Base-by-base conservation (phyloP, 2,329 filamentous ascomycete species). In the Xylaria sp. region DNA sequence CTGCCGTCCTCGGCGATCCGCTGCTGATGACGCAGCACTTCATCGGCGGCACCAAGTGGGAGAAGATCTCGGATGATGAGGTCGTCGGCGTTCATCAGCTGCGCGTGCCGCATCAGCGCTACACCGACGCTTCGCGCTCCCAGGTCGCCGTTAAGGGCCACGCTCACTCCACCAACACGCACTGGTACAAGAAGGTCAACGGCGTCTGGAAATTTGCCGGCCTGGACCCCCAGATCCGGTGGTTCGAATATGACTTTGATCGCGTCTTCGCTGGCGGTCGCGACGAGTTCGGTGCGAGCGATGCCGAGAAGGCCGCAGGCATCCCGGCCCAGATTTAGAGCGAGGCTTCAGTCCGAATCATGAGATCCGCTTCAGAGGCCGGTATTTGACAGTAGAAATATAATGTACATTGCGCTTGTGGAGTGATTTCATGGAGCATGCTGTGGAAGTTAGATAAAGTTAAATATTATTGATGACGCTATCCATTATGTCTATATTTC, bases 1-100 rank as follows among this genome's bases (percentile, higher is more conserved):
- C 82, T 23, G 79, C 82, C 2, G 88, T 91, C 70, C 82, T 91
- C 32, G 89, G 89, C 69, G 87, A 90, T 80, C 85, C 85, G 41
- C 83, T 87, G 23, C 82, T 91, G 66, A 87, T 86, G 79, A 91
- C 89, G 7, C 89, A 91, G 78, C 89, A 91, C 80, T 86, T 91
- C 75, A 85, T 91, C 74, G 88, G 88, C 61, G 85, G 83, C 41
- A 84, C 85, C 20, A 85, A 86, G 78, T 90, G 86, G 85, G 84
- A 88, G 76, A 85, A 84, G 72, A 77, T 89, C 48, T 87, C 84
- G 1, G 87, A 88, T 67, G 86, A 83, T n/a, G 84, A 88, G 76
- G 84, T 89, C 58, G 80, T 88, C 66, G 88, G 88, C n/a, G 83
- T 86, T 75, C 87, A 89, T 78, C 88, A 90, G 80, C 80, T 90